Percentiles rank a stretch among this genome's conserved stretches.
These are phyloP conservation scores for Baorangia bicolor DNA, from an alignment of 768 basidiomycete species.

Conservation along the genomic window DNA sequence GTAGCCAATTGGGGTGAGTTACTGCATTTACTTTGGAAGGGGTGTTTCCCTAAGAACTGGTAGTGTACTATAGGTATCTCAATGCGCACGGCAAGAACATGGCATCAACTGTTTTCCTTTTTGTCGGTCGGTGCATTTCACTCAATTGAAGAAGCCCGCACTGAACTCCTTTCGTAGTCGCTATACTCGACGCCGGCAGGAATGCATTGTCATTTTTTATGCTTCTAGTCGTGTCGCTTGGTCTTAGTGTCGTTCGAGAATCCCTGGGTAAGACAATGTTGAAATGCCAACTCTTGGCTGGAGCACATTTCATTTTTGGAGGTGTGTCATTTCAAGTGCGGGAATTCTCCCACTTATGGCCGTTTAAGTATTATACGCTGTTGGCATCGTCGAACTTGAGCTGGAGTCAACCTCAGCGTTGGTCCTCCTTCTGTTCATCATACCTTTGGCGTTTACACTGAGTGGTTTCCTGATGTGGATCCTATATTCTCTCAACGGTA, in stretches of 20 bases:
- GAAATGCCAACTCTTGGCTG: slow-evolving; percentile 77
- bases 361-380: slow-evolving; percentile 76
- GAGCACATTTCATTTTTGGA: slow-evolving; percentile 89
- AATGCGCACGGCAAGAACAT: slow-evolving; percentile 80
- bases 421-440: slow-evolving; percentile 82
- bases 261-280: slow-evolving; percentile 83
- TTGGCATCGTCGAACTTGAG: slow-evolving; percentile 92
- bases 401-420: slow-evolving; percentile 88
- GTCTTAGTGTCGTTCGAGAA: slow-evolving; percentile 89
- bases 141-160: not conserved
- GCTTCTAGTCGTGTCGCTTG: slow-evolving; percentile 88
- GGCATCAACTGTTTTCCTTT: slow-evolving; percentile 84
- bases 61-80: slow-evolving; percentile 92
- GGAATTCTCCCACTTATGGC: slow-evolving; percentile 6
- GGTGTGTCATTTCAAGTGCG: slow-evolving; percentile 49
- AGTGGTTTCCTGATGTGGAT: slow-evolving; percentile 97
- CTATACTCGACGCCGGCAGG: slow-evolving; percentile 92
- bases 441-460: slow-evolving; percentile 93
- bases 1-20: slow-evolving; percentile 80
- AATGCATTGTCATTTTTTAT: slow-evolving; percentile 96
- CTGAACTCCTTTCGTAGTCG: slow-evolving; percentile 49
- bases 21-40: not conserved
- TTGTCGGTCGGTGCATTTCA: slow-evolving; percentile 64
- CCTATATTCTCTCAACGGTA: slow-evolving; percentile 85
- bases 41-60: slow-evolving; percentile 5